Evolutionary conservation across 805 yeast species (phyloP).

Genomic region (Saccharomyces jurei): DNA sequence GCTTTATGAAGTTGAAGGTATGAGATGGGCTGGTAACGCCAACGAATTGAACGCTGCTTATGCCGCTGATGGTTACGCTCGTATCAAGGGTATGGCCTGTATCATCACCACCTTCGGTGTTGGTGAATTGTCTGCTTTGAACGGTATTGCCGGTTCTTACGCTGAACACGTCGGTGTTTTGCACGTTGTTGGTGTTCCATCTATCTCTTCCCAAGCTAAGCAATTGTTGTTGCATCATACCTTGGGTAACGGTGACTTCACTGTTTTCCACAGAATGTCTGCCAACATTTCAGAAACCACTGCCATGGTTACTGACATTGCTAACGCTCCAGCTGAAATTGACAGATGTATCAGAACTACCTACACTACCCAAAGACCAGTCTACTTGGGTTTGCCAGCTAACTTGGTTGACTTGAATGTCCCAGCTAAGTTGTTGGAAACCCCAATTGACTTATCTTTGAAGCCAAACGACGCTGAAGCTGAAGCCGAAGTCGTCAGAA

Average conservation of each 20-base stretch:
- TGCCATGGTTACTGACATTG: slow-evolving; percentile 47
- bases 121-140: slow-evolving; percentile 79
- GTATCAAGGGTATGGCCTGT: slow-evolving; percentile 36
- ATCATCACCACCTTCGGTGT: slow-evolving; percentile 67
- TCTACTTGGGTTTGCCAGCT: slow-evolving; percentile 69
- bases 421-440: slow-evolving; percentile 41
- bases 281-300: slow-evolving; percentile 53
- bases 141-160: slow-evolving; percentile 76
- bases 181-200: slow-evolving; percentile 79
- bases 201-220: slow-evolving; percentile 28
- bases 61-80: slow-evolving; percentile 83
- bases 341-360: slow-evolving; percentile 64
- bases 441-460: slow-evolving; percentile 48
- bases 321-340: slow-evolving; percentile 52
- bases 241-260: slow-evolving; percentile 67
- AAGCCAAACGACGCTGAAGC: slow-evolving; percentile 44
- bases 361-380: slow-evolving; percentile 63
- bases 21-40: slow-evolving; percentile 75
- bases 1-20: slow-evolving; percentile 40
- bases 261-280: slow-evolving; percentile 65
- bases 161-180: slow-evolving; percentile 76
- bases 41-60: slow-evolving; percentile 88
- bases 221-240: slow-evolving; percentile 68
- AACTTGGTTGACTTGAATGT: slow-evolving; percentile 57
- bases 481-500: slow-evolving; percentile 47